Percentiles rank a stretch among this genome's conserved stretches.
Evolutionary conservation across 106 monocot genomes (phyloP).

Genomic region (Vanilla planifolia): DNA sequence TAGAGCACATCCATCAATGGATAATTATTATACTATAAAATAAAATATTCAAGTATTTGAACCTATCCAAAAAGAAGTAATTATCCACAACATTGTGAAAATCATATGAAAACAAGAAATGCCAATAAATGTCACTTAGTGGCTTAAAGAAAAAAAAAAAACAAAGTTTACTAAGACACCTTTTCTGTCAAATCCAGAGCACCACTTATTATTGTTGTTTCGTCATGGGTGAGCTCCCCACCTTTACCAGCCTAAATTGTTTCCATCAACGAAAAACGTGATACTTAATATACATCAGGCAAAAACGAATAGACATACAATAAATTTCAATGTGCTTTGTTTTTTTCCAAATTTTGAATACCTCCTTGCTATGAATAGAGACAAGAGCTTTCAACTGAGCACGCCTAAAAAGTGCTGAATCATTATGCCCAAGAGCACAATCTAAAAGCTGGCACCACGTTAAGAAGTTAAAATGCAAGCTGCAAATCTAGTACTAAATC

Average conservation of each 20-base stretch:
- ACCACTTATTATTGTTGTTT: slow-evolving; percentile 94
- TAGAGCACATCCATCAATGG: no score
- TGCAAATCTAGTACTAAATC: neutral
- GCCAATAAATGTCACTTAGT: neutral
- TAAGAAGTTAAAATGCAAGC: slow-evolving; percentile 1
- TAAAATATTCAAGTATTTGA: neutral
- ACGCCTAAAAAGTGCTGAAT: slow-evolving; percentile 93
- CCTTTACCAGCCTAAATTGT: slow-evolving; percentile 82
- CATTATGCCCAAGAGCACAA: slow-evolving; percentile 91
- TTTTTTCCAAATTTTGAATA: slow-evolving; percentile 13
- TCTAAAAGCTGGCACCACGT: slow-evolving; percentile 63
- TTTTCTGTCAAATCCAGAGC: slow-evolving; percentile 97
- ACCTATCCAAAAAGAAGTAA: neutral
- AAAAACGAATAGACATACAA: neutral
- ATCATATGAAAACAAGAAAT: neutral
- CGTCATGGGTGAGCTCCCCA: slow-evolving; percentile 89
- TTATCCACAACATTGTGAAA: neutral
- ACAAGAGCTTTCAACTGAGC: slow-evolving; percentile 97
- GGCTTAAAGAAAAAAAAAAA: neutral
- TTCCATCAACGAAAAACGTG: neutral
- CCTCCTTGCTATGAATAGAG: slow-evolving; percentile 94
- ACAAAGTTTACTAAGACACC: slow-evolving; percentile 26
- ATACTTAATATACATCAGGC: neutral
- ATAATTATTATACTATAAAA: no score
- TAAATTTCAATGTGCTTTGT: neutral